Evolutionary conservation across 139 green algal species (phyloP), one percentile per base, ranked within the genome.

Genomic region (Coccomyxa sp.): DNA sequence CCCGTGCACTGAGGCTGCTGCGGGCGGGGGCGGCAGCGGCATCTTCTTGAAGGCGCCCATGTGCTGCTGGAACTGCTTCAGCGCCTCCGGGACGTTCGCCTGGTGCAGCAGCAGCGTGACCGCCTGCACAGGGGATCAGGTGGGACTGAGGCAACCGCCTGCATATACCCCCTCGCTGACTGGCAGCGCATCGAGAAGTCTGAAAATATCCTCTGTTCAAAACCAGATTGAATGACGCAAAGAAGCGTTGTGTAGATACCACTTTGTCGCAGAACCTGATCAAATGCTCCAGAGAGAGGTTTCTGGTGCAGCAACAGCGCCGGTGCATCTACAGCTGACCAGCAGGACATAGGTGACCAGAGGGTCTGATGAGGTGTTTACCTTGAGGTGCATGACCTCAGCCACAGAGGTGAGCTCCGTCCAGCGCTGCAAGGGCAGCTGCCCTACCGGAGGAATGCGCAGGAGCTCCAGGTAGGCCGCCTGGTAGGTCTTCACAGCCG

Each of bases 41-140:
- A 75, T 44, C 27, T 64, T 68, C 64, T 73, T 50, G 58, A 80
- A 81, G 10, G 8, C 27, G 18, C 12, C 50, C 68, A 87, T 31
- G 35, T 87, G 83, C 36, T 38, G 31, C 55, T 54, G 55, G 44
- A 85, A 81, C 68, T 88, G 86, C 4, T 68, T 71, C 8, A 83
- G 27, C 2, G 85, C 85, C 55, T 85, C 84, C 0, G 55, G 29
- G 16, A 71, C 33, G 29, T 75, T 73, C 36, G 83, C 77, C 64
- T 89, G 75, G 64, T 85, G 82, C 78, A 90, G 82, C 73, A 90
- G 83, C 77, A 90, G 74, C 22, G 84, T 85, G 29, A 86, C 58
- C 2, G 81, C 68, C 85, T 89, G 82, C 55, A 68, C 8, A 12
- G 44, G 14, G 16, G 44, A 16, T 16, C 14, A 58, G 44, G 44